Evolutionary conservation across 305 asterid species (phyloP).

Genomic region (Plantago coronopus): DNA sequence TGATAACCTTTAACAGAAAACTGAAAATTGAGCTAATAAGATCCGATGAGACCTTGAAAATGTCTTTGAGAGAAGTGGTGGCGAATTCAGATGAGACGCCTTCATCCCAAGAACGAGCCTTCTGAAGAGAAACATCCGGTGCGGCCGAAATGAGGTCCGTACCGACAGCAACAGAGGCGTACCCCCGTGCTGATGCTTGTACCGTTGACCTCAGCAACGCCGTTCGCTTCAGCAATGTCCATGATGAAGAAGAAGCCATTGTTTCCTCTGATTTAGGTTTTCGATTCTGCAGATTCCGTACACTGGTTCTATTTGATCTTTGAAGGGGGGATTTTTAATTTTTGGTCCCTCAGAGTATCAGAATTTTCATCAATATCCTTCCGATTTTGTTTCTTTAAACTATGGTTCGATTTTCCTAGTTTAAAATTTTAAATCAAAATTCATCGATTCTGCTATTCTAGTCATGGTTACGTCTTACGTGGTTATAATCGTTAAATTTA

Average conservation of each 20-base stretch:
- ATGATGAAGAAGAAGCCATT: slow-evolving; percentile 33
- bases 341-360: no score
- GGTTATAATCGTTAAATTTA: no score
- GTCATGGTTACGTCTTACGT: no score
- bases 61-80: slow-evolving; percentile 60
- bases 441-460: no score
- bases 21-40: background rate
- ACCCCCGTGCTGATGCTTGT: slow-evolving; percentile 45
- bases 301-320: no score
- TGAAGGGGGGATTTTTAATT: no score
- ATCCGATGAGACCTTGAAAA: slow-evolving; percentile 55
- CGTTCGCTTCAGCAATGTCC: slow-evolving; percentile 46
- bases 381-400: no score
- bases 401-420: no score
- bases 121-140: slow-evolving; percentile 72
- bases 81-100: slow-evolving; percentile 88
- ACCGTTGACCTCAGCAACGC: slow-evolving; percentile 34
- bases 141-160: slow-evolving; percentile 59
- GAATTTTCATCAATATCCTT: no score
- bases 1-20: slow-evolving; percentile 16
- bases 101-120: slow-evolving; percentile 92
- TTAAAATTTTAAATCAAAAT: no score
- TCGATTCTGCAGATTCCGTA: no score
- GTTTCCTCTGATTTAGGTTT: background rate
- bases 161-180: slow-evolving; percentile 72